Percentiles rank a stretch among this genome's conserved stretches.
These are phyloP conservation scores for Scheffersomyces parashehatae DNA, from an alignment of 1,139 yeast genomes.

Conservation along the genomic window DNA sequence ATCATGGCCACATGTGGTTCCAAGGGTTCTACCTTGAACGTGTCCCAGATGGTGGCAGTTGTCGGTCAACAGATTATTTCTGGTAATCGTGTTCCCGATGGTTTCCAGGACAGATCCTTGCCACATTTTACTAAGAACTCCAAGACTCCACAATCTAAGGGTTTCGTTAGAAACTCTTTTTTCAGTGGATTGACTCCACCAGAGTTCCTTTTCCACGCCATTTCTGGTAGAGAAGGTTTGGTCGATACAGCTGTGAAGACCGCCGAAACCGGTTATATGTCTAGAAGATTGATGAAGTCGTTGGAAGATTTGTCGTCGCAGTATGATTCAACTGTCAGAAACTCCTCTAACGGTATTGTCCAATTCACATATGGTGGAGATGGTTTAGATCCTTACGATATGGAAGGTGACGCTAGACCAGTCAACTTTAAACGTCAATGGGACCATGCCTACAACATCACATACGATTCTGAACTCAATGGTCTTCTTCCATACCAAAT, in stretches of 20 bases:
- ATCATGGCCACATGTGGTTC: slow-evolving; percentile 99
- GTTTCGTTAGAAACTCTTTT: slow-evolving; percentile 95
- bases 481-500: slow-evolving; percentile 76
- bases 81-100: slow-evolving; percentile 99
- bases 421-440: slow-evolving; percentile 93
- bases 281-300: slow-evolving; percentile 97
- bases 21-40: slow-evolving; percentile 96
- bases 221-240: slow-evolving; percentile 98
- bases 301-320: slow-evolving; percentile 92
- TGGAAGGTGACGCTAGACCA: slow-evolving; percentile 98
- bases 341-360: slow-evolving; percentile 93
- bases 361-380: slow-evolving; percentile 99
- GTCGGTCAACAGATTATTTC: slow-evolving; percentile 99
- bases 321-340: slow-evolving; percentile 93
- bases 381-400: slow-evolving; percentile 95
- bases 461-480: slow-evolving; percentile 55
- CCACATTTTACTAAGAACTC: slow-evolving; percentile 97
- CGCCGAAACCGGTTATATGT: slow-evolving; percentile 99
- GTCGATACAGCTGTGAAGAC: slow-evolving; percentile 99
- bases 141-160: slow-evolving; percentile 96
- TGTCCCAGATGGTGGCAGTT: slow-evolving; percentile 99
- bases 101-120: slow-evolving; percentile 96
- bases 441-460: slow-evolving; percentile 84
- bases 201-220: slow-evolving; percentile 96
- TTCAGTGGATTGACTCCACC: slow-evolving; percentile 94